Evolutionary conservation across 1,284 basidiomycete genomes (phyloP).

Genomic region (Tilletia setariae): DNA sequence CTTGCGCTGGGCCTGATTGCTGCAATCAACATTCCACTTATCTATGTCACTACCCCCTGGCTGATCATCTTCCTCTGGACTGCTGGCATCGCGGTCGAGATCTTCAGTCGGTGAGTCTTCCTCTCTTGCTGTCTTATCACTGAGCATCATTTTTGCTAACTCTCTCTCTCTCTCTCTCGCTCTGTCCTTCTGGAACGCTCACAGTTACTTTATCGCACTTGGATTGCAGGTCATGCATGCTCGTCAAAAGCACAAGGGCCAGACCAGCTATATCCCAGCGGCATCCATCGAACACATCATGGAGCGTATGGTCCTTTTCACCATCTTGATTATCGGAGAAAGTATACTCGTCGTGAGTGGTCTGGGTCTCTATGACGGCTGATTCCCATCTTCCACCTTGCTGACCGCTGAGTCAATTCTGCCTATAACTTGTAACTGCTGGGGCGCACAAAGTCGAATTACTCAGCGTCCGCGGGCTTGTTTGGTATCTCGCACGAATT

Average conservation of each 20-base stretch:
- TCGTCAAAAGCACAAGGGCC: constrained; percentile 27
- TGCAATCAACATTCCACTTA: constrained; percentile 42
- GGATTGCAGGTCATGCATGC: constrained; percentile 36
- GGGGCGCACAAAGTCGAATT: too few species aligned
- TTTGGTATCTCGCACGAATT: constrained; percentile 24
- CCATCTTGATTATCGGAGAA: constrained; percentile 48
- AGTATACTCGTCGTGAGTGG: constrained; percentile 29
- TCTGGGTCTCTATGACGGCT: neutral
- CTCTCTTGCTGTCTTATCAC: neutral
- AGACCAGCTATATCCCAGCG: constrained; percentile 42
- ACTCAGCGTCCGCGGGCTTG: neutral
- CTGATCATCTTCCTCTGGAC: constrained; percentile 33
- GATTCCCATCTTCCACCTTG: too few species aligned
- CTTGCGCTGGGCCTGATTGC: constrained; percentile 31
- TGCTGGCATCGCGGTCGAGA: constrained; percentile 38
- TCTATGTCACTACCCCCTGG: constrained; percentile 25
- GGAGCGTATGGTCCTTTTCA: constrained; percentile 43
- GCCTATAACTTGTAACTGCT: too few species aligned
- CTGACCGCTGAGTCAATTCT: too few species aligned
- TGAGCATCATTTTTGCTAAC: neutral
- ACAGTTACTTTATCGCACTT: constrained; percentile 32
- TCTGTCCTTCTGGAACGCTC: neutral
- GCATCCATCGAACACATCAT: constrained; percentile 39
- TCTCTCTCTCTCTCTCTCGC: too few species aligned
- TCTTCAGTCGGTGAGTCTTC: constrained; percentile 17